A percentile compares a stretch with the other conserved stretches of the same genome.
phyloP scores from a whole-genome alignment of 2,329 filamentous ascomycete genomes.

The Amesomyces nigricolor region DNA sequence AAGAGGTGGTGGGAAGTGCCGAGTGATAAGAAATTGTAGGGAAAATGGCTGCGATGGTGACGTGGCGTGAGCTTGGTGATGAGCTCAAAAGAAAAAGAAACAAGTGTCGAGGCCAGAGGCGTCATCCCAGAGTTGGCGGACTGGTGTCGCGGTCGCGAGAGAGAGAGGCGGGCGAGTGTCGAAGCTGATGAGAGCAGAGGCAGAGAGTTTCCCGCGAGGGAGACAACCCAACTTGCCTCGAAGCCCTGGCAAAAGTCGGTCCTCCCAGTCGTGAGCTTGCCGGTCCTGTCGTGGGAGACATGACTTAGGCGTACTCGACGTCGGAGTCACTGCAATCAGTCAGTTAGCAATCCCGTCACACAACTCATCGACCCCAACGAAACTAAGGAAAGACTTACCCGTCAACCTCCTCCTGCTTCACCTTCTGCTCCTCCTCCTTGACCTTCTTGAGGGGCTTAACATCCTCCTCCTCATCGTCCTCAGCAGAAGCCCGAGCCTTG shows the following conservation, averaged over 20 bases:
- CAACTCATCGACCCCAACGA: neutral
- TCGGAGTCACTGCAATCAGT: neutral
- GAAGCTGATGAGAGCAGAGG: too few relatives aligned
- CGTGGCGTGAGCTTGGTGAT: neutral
- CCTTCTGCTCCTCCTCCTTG: conserved; percentile 5
- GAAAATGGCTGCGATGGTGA: neutral
- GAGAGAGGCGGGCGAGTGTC: too few relatives aligned
- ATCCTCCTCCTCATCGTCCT: conserved; percentile 17
- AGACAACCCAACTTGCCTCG: too few relatives aligned
- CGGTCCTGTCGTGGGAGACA: neutral
- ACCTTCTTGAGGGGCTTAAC: conserved; percentile 16
- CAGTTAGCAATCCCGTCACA: neutral
- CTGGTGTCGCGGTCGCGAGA: too few relatives aligned
- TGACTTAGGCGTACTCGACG: too few relatives aligned
- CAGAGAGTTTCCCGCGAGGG: too few relatives aligned
- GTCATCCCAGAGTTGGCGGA: too few relatives aligned
- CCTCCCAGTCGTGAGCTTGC: too few relatives aligned
- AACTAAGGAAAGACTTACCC: neutral
- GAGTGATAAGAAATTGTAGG: neutral
- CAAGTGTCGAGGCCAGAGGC: too few relatives aligned
- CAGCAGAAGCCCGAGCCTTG: conserved; percentile 17
- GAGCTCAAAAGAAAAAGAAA: neutral
- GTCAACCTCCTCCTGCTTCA: conserved; percentile 8
- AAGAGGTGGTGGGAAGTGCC: neutral
- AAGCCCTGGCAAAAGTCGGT: too few relatives aligned